Conservation (phyloP, 2,329 filamentous ascomycete genomes). For the Alternaria metachromatica region DNA sequence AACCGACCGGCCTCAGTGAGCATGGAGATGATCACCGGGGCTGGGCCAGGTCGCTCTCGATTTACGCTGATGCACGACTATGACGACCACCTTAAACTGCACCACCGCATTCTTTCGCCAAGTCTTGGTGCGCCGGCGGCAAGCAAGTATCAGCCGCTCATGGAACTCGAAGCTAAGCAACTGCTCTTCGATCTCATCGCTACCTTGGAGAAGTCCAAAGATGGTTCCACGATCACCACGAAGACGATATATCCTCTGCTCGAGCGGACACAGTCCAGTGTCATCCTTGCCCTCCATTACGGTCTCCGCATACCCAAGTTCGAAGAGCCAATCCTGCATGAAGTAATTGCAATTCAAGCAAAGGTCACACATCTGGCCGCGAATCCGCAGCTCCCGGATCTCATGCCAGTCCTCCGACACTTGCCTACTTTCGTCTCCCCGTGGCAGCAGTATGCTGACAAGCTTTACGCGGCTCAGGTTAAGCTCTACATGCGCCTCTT, state of each 20-base stretch:
- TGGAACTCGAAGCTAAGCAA: slow-evolving; percentile 16
- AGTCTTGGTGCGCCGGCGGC: slow-evolving; percentile 14
- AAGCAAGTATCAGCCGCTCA: slow-evolving; percentile 8
- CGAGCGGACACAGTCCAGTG: slow-evolving; percentile 16
- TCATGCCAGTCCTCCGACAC: slow-evolving; percentile 10
- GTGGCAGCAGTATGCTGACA: slow-evolving; percentile 13
- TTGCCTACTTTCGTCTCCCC: slow-evolving; percentile 8
- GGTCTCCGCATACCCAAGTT: slow-evolving; percentile 11
- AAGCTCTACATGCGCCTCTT: slow-evolving; percentile 15
- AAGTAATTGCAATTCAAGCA: slow-evolving; percentile 9
- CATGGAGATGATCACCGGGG: slow-evolving; percentile 19
- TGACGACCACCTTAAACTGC: slow-evolving; percentile 15
- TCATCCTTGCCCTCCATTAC: slow-evolving; percentile 17
- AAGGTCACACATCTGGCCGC: slow-evolving; percentile 14
- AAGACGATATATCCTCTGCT: slow-evolving; percentile 12
- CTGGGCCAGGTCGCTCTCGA: slow-evolving; percentile 9
- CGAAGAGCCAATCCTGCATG: slow-evolving; percentile 10
- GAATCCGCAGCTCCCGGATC: slow-evolving; percentile 16
- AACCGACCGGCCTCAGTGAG: slow-evolving; percentile 15
- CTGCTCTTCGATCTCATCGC: slow-evolving; percentile 14
- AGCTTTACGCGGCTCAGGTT: slow-evolving; percentile 11
- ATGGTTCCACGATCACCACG: slow-evolving; percentile 6
- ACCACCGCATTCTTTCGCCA: slow-evolving; percentile 15
- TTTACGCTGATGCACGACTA: slow-evolving; percentile 20
- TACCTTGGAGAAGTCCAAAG: neutral